Percentiles rank a stretch among this genome's conserved stretches.
Evolutionary conservation across 495 filamentous ascomycete genomes (phyloP).

Genomic region (Hypoxylon intermedium): DNA sequence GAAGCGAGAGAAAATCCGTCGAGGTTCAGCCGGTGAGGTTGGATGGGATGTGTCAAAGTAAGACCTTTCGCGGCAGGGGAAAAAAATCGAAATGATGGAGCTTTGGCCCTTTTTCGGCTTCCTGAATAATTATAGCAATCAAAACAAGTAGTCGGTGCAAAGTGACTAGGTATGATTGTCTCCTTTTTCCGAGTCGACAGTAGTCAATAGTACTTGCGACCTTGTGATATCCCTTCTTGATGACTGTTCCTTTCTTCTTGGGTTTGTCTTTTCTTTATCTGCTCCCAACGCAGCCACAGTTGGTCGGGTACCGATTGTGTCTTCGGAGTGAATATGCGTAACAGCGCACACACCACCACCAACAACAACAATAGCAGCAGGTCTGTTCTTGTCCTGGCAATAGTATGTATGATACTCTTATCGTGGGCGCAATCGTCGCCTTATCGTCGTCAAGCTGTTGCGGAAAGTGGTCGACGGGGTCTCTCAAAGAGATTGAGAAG

Average conservation of each 20-base stretch:
- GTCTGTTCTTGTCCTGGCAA: slow-evolving; percentile 2
- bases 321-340: slow-evolving; percentile 8
- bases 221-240: slow-evolving; percentile 14
- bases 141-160: not conserved
- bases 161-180: slow-evolving; percentile 3
- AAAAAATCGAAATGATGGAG: slow-evolving; percentile 19
- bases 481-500: slow-evolving; percentile 1
- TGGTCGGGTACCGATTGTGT: slow-evolving; percentile 30
- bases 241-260: slow-evolving; percentile 28
- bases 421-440: slow-evolving; percentile 22
- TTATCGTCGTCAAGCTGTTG: slow-evolving; percentile 18
- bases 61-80: slow-evolving; percentile 38
- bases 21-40: slow-evolving; percentile 23
- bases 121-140: not conserved
- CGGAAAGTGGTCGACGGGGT: slow-evolving; percentile 14
- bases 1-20: slow-evolving; percentile 24
- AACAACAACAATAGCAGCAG: no score
- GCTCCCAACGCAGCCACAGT: slow-evolving; percentile 24
- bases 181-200: slow-evolving; percentile 7
- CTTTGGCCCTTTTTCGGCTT: slow-evolving; percentile 15
- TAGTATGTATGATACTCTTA: slow-evolving; percentile 13
- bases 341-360: slow-evolving; percentile 9
- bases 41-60: slow-evolving; percentile 37
- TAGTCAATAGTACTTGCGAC: slow-evolving; percentile 18
- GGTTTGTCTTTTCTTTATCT: slow-evolving; percentile 31